Percentiles rank a stretch among this genome's conserved stretches.
Evolutionary conservation across 2,329 filamentous ascomycete genomes (phyloP).

Genomic region (Shiraia bambusicola): DNA sequence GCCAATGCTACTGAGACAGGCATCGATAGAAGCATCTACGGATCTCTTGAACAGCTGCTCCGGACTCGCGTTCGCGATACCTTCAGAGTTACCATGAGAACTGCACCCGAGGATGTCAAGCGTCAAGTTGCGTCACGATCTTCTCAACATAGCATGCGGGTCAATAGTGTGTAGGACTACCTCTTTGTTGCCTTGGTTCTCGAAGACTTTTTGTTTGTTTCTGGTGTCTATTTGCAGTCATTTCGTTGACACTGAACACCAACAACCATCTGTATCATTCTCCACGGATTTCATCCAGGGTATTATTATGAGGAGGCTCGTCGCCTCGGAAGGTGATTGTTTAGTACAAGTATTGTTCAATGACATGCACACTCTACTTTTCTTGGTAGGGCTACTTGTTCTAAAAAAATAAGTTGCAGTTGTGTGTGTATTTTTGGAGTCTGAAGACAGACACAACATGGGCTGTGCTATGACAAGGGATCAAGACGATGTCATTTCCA

Average conservation of each 20-base stretch:
- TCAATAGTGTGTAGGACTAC: slow-evolving; percentile 29
- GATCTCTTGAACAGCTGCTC: slow-evolving; percentile 33
- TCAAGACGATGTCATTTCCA: neutral
- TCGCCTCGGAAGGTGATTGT: no score
- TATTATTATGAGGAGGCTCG: neutral
- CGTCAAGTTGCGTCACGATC: slow-evolving; percentile 35
- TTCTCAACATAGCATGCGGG: slow-evolving; percentile 29
- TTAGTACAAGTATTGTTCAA: no score
- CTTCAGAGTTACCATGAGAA: slow-evolving; percentile 41
- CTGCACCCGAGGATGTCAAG: slow-evolving; percentile 39
- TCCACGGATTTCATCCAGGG: slow-evolving; percentile 7
- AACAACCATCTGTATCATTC: slow-evolving; percentile 1
- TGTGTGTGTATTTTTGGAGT: slow-evolving; percentile 14
- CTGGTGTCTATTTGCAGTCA: neutral
- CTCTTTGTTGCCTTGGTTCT: slow-evolving; percentile 5
- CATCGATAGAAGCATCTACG: slow-evolving; percentile 34
- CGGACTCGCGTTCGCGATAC: slow-evolving; percentile 41
- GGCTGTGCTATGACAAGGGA: slow-evolving; percentile 2
- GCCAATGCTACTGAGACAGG: slow-evolving; percentile 25
- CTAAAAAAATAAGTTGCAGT: neutral
- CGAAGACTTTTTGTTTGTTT: slow-evolving; percentile 3
- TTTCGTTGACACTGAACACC: slow-evolving; percentile 6
- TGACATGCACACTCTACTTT: no score
- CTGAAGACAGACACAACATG: neutral
- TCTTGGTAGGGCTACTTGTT: no score